These are phyloP conservation scores for Rhodotorula diobovata DNA, from an alignment of 768 basidiomycete genomes.

Conservation along the genomic window DNA sequence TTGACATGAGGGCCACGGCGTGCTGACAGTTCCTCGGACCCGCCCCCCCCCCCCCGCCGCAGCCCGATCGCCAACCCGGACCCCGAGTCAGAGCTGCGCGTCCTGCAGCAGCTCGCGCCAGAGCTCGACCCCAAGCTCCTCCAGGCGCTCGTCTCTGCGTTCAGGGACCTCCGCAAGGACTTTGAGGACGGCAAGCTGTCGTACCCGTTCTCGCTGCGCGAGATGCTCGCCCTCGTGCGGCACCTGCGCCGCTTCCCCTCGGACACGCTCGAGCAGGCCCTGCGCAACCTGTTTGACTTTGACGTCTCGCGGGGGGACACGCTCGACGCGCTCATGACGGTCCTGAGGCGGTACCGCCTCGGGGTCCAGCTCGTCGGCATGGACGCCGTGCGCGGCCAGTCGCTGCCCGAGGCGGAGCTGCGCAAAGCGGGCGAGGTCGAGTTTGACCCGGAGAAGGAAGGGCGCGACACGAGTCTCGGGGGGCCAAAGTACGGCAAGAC, in stretches of 20 bases:
- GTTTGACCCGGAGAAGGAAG: conserved; percentile 27
- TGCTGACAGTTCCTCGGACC: too few relatives aligned
- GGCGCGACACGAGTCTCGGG: conserved; percentile 10
- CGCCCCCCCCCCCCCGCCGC: too few relatives aligned
- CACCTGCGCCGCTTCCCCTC: conserved; percentile 21
- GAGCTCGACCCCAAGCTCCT: conserved; percentile 15
- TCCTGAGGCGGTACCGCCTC: conserved; percentile 18
- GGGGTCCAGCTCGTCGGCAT: conserved; percentile 21
- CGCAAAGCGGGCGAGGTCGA: conserved; percentile 21
- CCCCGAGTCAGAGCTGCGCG: conserved; percentile 12
- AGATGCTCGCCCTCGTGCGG: conserved; percentile 27
- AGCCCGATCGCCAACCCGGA: conserved; percentile 27
- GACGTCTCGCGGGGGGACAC: conserved; percentile 21
- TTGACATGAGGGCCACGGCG: too few relatives aligned
- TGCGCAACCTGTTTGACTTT: conserved; percentile 34
- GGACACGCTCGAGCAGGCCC: conserved; percentile 19
- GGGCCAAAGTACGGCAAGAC: conserved; percentile 31
- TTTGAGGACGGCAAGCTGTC: conserved; percentile 22
- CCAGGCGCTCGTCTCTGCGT: conserved; percentile 4
- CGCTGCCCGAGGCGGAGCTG: not conserved
- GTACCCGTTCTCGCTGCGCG: conserved; percentile 37
- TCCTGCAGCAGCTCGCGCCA: conserved; percentile 20
- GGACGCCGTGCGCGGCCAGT: conserved; percentile 24
- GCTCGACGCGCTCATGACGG: conserved; percentile 23
- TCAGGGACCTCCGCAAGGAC: conserved; percentile 20